Conservation (phyloP, 345 rosid genomes). For the Pistacia atlantica region DNA sequence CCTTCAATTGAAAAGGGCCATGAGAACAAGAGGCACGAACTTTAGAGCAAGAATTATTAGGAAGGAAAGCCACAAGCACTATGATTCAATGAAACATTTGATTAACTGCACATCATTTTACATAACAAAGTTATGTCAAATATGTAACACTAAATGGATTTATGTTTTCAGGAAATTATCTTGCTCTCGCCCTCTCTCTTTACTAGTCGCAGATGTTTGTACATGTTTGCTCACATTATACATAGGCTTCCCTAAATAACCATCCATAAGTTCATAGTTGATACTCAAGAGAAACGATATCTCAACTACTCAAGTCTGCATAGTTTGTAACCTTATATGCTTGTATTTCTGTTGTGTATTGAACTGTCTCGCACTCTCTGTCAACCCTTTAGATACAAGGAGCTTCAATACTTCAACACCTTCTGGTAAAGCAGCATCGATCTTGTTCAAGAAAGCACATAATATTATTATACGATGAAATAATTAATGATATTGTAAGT, state of each 20-base stretch:
- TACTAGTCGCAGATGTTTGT: not conserved
- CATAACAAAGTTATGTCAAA: no score
- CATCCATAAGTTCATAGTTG: not conserved
- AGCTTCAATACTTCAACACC: conserved; percentile 70
- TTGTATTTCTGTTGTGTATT: conserved; percentile 83
- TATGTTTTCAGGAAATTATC: not conserved
- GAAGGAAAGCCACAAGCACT: no score
- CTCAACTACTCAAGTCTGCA: conserved; percentile 34
- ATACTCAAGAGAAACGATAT: not conserved
- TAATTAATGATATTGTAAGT: not conserved
- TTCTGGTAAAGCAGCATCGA: conserved; percentile 67
- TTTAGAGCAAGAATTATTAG: no score
- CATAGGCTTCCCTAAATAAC: not conserved
- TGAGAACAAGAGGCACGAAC: no score
- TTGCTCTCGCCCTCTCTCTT: not conserved
- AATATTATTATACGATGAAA: not conserved
- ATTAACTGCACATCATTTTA: no score
- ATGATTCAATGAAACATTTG: no score
- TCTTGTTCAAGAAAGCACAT: conserved; percentile 41
- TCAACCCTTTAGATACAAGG: conserved; percentile 69
- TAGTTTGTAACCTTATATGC: conserved; percentile 61
- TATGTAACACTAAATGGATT: not conserved
- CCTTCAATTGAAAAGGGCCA: no score
- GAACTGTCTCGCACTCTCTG: conserved; percentile 66
- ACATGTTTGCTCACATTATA: not conserved